Percentiles rank a stretch among this genome's conserved stretches.
These are phyloP conservation scores for Yamadazyma spencermartinsiae DNA, from an alignment of 1,139 yeast genomes.

Conservation along the genomic window DNA sequence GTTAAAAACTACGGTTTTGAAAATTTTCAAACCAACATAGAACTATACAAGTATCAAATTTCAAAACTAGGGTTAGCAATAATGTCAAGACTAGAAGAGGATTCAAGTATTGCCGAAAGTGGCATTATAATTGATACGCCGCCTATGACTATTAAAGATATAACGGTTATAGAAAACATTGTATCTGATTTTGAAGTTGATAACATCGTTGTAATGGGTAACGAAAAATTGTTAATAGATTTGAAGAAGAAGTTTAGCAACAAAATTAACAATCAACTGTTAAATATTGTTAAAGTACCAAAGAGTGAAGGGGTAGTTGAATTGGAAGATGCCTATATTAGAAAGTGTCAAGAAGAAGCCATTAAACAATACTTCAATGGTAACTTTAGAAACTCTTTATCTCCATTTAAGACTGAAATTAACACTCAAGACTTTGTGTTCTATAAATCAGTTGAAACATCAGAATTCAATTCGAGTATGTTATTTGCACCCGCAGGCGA, in stretches of 20 bases:
- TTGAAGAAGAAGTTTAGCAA: constrained; percentile 56
- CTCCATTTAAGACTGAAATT: constrained; percentile 62
- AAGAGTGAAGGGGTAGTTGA: constrained; percentile 77
- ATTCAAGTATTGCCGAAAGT: constrained; percentile 45
- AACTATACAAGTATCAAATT: constrained; percentile 57
- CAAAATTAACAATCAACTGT: constrained; percentile 37
- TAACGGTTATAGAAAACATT: constrained; percentile 56
- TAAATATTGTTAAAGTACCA: constrained; percentile 60
- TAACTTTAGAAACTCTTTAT: constrained; percentile 58
- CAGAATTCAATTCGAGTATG: constrained; percentile 37
- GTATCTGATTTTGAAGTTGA: constrained; percentile 64
- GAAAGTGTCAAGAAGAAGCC: constrained; percentile 72
- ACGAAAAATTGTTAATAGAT: constrained; percentile 66
- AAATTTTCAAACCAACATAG: constrained; percentile 55
- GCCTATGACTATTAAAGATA: constrained; percentile 50
- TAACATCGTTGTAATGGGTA: constrained; percentile 58
- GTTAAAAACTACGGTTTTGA: constrained; percentile 81
- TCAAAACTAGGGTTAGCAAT: constrained; percentile 62
- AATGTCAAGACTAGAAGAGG: constrained; percentile 57
- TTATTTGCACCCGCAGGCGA: constrained; percentile 50
- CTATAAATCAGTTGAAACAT: constrained; percentile 39
- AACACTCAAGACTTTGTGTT: constrained; percentile 37
- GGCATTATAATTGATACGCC: constrained; percentile 89
- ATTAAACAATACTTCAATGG: constrained; percentile 93
- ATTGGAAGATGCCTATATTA: constrained; percentile 63